These are phyloP conservation scores for Stygiomarasmius scandens DNA, from an alignment of 1,284 basidiomycete species.

Conservation along the genomic window DNA sequence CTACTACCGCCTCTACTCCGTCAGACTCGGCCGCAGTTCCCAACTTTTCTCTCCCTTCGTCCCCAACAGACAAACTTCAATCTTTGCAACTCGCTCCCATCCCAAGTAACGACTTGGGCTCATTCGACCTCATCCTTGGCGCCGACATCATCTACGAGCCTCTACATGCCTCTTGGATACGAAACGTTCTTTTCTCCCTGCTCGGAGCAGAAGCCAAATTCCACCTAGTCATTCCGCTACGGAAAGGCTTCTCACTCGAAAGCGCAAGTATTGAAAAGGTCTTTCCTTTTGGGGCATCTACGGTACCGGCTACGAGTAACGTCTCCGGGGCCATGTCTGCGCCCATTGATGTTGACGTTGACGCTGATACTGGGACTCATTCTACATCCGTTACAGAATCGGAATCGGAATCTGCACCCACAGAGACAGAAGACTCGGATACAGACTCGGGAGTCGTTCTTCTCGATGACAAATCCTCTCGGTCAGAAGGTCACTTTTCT, in stretches of 20 bases:
- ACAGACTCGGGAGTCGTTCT: too few species aligned
- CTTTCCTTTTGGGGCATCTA: constrained; percentile 38
- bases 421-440: constrained; percentile 30
- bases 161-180: constrained; percentile 72
- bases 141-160: constrained; percentile 80
- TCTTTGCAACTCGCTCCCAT: not conserved
- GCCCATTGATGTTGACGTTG: not conserved
- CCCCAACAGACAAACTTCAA: not conserved
- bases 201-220: constrained; percentile 41
- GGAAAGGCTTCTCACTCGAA: constrained; percentile 65
- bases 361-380: not conserved
- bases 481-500: too few species aligned
- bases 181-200: not conserved
- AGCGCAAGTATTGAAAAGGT: constrained; percentile 57
- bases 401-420: not conserved
- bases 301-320: too few species aligned
- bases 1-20: constrained; percentile 13
- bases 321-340: too few species aligned
- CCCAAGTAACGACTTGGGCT: not conserved
- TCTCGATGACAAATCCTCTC: too few species aligned
- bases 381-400: not conserved
- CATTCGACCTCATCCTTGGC: constrained; percentile 73
- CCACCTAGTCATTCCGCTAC: constrained; percentile 76
- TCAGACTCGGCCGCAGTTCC: too few species aligned
- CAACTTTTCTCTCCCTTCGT: constrained; percentile 69